Evolutionary conservation across 2,329 filamentous ascomycete genomes (phyloP).

Genomic region (Lecanicillium sp.): DNA sequence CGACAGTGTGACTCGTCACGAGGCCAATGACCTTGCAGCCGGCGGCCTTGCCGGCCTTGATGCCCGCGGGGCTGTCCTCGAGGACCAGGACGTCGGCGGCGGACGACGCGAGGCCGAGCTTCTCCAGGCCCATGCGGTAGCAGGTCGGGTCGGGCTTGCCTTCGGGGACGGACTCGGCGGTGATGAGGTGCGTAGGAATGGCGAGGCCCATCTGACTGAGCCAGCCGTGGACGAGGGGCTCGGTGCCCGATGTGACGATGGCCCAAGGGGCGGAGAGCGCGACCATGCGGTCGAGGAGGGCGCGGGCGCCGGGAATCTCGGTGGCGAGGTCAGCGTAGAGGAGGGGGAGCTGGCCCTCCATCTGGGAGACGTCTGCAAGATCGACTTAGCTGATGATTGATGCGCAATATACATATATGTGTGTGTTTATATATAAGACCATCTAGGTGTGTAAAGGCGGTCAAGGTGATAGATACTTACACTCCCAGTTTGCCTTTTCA

Average conservation of each 20-base stretch:
- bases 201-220: conserved; percentile 60
- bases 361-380: conserved; percentile 62
- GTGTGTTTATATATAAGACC: not conserved
- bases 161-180: conserved; percentile 67
- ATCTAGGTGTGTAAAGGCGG: not conserved
- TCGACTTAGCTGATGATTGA: not conserved
- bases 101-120: conserved; percentile 46
- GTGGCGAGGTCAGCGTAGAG: conserved; percentile 71
- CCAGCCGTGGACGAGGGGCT: conserved; percentile 65
- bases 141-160: conserved; percentile 75
- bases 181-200: conserved; percentile 59
- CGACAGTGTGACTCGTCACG: conserved; percentile 72
- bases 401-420: not conserved
- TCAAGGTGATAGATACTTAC: conserved; percentile 47
- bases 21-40: conserved; percentile 82
- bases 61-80: conserved; percentile 84
- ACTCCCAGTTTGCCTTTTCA: conserved; percentile 87
- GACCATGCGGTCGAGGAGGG: conserved; percentile 62
- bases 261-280: conserved; percentile 65
- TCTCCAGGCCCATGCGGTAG: conserved; percentile 62
- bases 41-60: conserved; percentile 75
- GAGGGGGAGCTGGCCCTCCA: conserved; percentile 73
- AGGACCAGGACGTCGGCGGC: conserved; percentile 62
- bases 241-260: conserved; percentile 73
- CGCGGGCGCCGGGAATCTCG: conserved; percentile 78